These are phyloP conservation scores for Cyphellophora europaea DNA, from an alignment of 2,329 filamentous ascomycete genomes.

Conservation along the genomic window DNA sequence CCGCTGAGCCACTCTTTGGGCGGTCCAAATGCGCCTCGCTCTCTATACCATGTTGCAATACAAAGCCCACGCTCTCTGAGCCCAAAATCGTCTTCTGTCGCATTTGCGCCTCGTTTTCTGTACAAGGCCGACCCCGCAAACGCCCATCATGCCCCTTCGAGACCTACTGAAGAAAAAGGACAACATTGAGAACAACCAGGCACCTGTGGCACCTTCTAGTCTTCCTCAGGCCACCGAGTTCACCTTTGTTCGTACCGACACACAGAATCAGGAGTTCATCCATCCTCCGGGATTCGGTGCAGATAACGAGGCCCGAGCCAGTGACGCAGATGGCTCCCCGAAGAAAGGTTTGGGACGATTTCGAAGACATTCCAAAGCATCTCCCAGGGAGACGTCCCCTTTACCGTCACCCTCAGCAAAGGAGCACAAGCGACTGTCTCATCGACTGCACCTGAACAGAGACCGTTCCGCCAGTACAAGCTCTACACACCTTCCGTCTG, in stretches of 20 bases:
- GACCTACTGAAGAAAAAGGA: conserved; percentile 57
- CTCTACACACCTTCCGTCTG: conserved; percentile 65
- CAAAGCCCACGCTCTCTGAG: no score
- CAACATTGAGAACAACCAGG: conserved; percentile 33
- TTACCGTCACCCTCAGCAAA: conserved; percentile 10
- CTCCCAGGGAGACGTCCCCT: conserved; percentile 19
- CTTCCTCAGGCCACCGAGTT: conserved; percentile 53
- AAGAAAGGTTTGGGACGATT: conserved; percentile 15
- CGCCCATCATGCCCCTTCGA: conserved; percentile 44
- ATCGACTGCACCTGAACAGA: conserved; percentile 57
- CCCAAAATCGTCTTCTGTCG: no score
- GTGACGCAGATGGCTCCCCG: conserved; percentile 7
- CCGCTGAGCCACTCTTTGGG: no score
- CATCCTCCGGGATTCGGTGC: conserved; percentile 52
- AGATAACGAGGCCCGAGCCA: conserved; percentile 24
- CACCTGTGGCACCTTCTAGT: conserved; percentile 18
- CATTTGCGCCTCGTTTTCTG: no score
- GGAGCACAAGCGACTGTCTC: conserved; percentile 44
- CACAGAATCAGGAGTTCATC: conserved; percentile 68
- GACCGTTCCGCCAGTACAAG: conserved; percentile 39
- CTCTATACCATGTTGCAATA: no score
- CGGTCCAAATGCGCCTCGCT: no score
- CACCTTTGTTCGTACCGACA: conserved; percentile 78
- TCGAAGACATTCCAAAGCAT: conserved; percentile 10
- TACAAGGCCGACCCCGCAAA: neutral